Evolutionary conservation across 1,139 yeast species (phyloP).

Genomic region (Saccharomyces hybrid): DNA sequence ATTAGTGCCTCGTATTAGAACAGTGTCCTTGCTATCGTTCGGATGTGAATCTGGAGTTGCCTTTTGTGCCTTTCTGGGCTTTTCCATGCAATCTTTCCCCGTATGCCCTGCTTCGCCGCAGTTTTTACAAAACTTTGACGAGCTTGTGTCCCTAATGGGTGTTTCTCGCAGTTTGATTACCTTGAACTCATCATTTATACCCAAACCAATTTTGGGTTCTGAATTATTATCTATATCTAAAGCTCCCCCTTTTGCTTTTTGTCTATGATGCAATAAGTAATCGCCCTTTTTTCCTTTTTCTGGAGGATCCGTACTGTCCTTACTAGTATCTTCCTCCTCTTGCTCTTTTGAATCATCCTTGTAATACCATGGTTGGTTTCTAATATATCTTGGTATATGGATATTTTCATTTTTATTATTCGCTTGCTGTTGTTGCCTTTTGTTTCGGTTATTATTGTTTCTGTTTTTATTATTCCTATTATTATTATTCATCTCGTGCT

Average conservation of each 20-base stretch:
- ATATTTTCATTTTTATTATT: conserved; percentile 17
- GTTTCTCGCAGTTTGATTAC: conserved; percentile 2
- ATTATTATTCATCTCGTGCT: background rate
- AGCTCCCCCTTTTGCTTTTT: conserved; percentile 13
- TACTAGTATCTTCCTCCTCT: background rate
- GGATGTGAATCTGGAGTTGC: background rate
- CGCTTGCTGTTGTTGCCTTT: background rate
- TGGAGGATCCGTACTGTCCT: conserved; percentile 1
- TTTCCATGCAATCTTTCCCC: conserved; percentile 27
- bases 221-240: conserved; percentile 27
- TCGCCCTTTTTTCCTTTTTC: conserved; percentile 14
- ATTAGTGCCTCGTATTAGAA: conserved; percentile 8
- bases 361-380: conserved; percentile 31
- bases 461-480: background rate
- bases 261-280: conserved; percentile 29
- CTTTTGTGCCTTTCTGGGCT: conserved; percentile 17
- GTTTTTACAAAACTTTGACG: conserved; percentile 14
- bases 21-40: conserved; percentile 1
- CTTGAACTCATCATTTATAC: conserved; percentile 23
- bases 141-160: background rate
- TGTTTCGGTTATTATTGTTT: background rate
- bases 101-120: conserved; percentile 25
- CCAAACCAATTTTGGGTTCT: conserved; percentile 26
- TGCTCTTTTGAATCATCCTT: conserved; percentile 5
- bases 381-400: conserved; percentile 30